Conservation (phyloP, 345 rosid genomes). For the Salix exigua region DNA sequence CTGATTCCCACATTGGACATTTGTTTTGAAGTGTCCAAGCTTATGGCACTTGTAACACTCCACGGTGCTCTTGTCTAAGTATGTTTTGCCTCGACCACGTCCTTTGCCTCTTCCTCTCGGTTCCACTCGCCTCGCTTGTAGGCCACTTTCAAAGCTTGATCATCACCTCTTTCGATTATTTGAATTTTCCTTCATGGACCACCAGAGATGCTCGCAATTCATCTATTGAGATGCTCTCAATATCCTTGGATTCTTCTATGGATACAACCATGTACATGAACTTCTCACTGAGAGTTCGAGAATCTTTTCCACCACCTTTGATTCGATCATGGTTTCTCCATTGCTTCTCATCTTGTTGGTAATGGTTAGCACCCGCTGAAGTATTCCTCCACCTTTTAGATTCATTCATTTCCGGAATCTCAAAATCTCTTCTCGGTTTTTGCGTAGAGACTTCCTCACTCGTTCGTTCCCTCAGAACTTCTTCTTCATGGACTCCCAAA, state of each 20-base stretch:
- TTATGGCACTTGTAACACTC: not conserved
- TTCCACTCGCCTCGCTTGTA: not conserved
- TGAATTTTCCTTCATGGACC: not conserved
- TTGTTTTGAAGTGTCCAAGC: constrained; percentile 2
- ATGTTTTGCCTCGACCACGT: not conserved
- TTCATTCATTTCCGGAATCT: constrained; percentile 7
- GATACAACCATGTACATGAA: not conserved
- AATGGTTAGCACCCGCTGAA: not conserved
- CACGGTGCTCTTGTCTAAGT: not conserved
- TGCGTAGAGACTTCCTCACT: constrained; percentile 3
- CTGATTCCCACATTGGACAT: not conserved
- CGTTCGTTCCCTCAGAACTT: constrained; percentile 11
- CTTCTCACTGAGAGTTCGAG: constrained; percentile 4
- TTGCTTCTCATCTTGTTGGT: constrained; percentile 15
- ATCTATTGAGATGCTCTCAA: not conserved
- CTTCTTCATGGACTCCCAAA: constrained; percentile 16
- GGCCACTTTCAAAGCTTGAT: not conserved
- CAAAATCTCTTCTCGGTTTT: constrained; percentile 3
- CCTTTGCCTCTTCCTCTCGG: not conserved
- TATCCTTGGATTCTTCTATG: constrained; percentile 12
- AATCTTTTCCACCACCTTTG: constrained; percentile 16
- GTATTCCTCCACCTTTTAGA: constrained; percentile 5
- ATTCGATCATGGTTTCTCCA: constrained; percentile 11
- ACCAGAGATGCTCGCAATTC: not conserved
- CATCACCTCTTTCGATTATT: not conserved